phyloP scores from a whole-genome alignment of 2,329 filamentous ascomycete species.

The Fusarium marasasianum region DNA sequence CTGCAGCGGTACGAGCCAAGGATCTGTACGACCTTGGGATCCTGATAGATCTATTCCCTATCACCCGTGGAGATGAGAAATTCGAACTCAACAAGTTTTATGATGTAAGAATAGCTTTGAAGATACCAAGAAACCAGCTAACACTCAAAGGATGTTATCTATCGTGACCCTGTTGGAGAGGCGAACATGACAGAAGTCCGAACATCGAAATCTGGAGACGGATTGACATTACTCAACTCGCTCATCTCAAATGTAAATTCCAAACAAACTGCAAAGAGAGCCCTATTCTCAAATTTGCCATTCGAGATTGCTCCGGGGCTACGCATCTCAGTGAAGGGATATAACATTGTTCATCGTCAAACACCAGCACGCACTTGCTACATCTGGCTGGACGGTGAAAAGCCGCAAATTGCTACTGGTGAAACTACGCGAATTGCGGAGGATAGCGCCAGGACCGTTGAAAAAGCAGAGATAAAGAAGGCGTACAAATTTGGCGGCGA shows the following conservation, averaged over 20 bases:
- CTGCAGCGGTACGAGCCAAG: constrained; percentile 87
- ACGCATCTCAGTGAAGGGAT: constrained; percentile 91
- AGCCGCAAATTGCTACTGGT: constrained; percentile 79
- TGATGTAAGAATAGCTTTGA: constrained; percentile 66
- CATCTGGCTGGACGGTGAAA: constrained; percentile 88
- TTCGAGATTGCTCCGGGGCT: constrained; percentile 88
- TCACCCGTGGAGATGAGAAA: constrained; percentile 72
- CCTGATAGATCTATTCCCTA: constrained; percentile 91
- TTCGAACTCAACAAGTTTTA: constrained; percentile 92
- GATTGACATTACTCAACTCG: constrained; percentile 80
- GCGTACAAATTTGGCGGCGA: constrained; percentile 97
- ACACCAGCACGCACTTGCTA: constrained; percentile 84
- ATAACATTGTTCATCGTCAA: constrained; percentile 87
- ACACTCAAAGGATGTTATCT: constrained; percentile 80
- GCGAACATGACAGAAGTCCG: constrained; percentile 65
- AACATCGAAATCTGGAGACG: constrained; percentile 75
- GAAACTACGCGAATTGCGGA: constrained; percentile 80
- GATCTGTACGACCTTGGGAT: constrained; percentile 95
- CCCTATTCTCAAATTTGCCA: constrained; percentile 86
- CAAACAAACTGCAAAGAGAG: constrained; percentile 84
- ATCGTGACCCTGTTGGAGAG: constrained; percentile 78
- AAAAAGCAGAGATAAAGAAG: constrained; percentile 85
- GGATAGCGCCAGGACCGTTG: constrained; percentile 78
- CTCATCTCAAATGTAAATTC: constrained; percentile 90
- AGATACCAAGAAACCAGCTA: not conserved